Conservation (phyloP, 2,329 filamentous ascomycete genomes). For the Colletotrichum phormii region DNA sequence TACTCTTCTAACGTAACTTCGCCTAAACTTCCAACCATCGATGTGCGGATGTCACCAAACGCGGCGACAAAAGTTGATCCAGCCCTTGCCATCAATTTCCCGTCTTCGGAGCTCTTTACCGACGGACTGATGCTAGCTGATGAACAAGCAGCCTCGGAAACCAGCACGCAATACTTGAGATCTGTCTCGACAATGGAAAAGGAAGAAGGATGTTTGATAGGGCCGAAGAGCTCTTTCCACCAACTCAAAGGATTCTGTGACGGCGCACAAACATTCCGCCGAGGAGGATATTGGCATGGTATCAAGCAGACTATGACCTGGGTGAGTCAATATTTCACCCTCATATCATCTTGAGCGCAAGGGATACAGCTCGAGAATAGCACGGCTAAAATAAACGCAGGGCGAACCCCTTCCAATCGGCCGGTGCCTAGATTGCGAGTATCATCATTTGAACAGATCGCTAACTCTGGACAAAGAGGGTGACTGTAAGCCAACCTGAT, state of each 20-base stretch:
- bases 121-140: conserved; percentile 35
- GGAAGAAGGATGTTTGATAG: conserved; percentile 40
- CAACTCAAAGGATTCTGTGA: conserved; percentile 51
- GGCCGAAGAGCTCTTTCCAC: conserved; percentile 49
- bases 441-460: conserved; percentile 44
- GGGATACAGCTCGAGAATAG: background rate
- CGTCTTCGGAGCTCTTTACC: background rate
- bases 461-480: conserved; percentile 45
- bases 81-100: background rate
- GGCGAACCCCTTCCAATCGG: conserved; percentile 38
- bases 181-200: background rate
- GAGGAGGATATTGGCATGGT: conserved; percentile 49
- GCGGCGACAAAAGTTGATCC: conserved; percentile 14
- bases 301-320: conserved; percentile 44
- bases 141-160: conserved; percentile 12
- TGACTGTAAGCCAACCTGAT: conserved; percentile 41
- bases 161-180: background rate
- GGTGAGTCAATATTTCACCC: conserved; percentile 23
- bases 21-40: background rate
- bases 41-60: conserved; percentile 9
- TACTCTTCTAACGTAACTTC: conserved; percentile 2
- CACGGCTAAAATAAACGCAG: conserved; percentile 24
- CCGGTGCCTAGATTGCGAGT: conserved; percentile 43
- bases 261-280: conserved; percentile 50
- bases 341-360: background rate